Conservation (phyloP, 495 filamentous ascomycete genomes). For the Lepidopterella palustris region DNA sequence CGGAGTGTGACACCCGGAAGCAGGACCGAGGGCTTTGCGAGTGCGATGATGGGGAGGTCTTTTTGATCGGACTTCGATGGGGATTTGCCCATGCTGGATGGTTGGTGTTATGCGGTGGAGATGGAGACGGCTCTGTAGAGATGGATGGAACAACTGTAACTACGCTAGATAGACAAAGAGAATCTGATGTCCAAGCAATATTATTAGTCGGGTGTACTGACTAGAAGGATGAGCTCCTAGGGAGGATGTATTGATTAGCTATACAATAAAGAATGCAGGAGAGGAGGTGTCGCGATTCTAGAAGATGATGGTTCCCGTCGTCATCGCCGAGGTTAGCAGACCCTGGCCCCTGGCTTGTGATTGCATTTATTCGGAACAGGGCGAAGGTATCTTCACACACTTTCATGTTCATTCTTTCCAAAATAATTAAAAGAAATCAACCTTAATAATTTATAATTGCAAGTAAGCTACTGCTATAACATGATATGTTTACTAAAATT, state of each 20-base stretch:
- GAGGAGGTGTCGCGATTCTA: background rate
- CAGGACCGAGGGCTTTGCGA: conserved; percentile 67
- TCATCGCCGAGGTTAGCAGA: background rate
- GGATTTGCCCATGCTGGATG: conserved; percentile 19
- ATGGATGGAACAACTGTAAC: too few relatives aligned
- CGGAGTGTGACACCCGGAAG: conserved; percentile 73
- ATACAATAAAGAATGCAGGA: background rate
- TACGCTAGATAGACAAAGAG: background rate
- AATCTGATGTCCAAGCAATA: background rate
- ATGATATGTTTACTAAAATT: too few relatives aligned
- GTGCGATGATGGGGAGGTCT: conserved; percentile 66
- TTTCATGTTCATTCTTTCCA: too few relatives aligned
- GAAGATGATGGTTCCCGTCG: background rate
- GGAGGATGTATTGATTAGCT: background rate
- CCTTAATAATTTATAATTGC: too few relatives aligned
- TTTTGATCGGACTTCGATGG: conserved; percentile 34
- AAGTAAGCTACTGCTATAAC: too few relatives aligned
- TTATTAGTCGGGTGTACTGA: background rate
- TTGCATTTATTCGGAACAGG: too few relatives aligned
- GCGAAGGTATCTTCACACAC: too few relatives aligned
- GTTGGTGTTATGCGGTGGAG: background rate
- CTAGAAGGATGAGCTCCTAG: background rate
- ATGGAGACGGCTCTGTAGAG: background rate
- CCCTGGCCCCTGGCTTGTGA: background rate
- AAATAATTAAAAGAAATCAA: too few relatives aligned